phyloP scores from a whole-genome alignment of 2,329 filamentous ascomycete genomes.

The Fusarium sterilihyphosum region DNA sequence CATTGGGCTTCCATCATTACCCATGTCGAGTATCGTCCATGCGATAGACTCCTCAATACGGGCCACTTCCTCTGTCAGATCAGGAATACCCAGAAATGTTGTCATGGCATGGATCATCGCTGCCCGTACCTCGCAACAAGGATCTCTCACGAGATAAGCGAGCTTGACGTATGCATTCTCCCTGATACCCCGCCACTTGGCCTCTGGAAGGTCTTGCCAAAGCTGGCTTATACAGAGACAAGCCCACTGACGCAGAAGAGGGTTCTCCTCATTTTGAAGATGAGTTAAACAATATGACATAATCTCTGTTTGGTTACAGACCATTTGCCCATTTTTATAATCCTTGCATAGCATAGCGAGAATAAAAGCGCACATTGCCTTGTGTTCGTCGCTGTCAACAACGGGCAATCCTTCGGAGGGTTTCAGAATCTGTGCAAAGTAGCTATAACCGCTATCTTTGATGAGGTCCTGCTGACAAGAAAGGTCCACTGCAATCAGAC shows the following conservation, averaged over 20 bases:
- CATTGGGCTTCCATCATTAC: constrained; percentile 91
- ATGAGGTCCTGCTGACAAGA: constrained; percentile 93
- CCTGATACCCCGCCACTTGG: constrained; percentile 94
- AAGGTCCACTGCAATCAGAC: constrained; percentile 93
- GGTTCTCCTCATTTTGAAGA: constrained; percentile 85
- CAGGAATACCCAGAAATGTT: constrained; percentile 92
- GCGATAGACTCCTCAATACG: constrained; percentile 92
- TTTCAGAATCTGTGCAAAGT: constrained; percentile 93
- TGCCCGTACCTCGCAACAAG: constrained; percentile 90
- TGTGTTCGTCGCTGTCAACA: constrained; percentile 90
- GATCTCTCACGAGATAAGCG: constrained; percentile 82
- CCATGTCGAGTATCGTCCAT: constrained; percentile 88
- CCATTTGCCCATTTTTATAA: constrained; percentile 89
- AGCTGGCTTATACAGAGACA: constrained; percentile 95
- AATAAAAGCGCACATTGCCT: constrained; percentile 99
- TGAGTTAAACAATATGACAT: constrained; percentile 89
- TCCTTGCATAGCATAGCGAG: constrained; percentile 96
- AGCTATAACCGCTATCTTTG: constrained; percentile 96
- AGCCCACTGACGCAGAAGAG: constrained; percentile 91
- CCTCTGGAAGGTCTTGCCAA: constrained; percentile 90
- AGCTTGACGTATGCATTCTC: constrained; percentile 86
- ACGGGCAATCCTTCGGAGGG: constrained; percentile 85
- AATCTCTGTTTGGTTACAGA: constrained; percentile 89
- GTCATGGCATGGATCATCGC: constrained; percentile 94
- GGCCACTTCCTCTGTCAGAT: constrained; percentile 89